These are phyloP conservation scores for Pochonia chlamydosporia DNA, from an alignment of 2,329 filamentous ascomycete genomes.

Conservation along the genomic window DNA sequence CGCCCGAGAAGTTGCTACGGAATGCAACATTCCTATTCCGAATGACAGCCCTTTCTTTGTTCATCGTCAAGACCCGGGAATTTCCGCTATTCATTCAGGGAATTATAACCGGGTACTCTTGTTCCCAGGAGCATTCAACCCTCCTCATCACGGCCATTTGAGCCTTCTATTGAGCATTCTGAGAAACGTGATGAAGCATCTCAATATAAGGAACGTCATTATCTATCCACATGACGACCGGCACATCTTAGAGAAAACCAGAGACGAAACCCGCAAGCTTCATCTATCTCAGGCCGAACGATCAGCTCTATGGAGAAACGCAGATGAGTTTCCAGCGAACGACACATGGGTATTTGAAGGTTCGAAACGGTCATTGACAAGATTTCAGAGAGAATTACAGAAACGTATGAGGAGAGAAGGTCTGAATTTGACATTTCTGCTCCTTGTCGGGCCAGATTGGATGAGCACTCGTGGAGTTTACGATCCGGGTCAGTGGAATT, in stretches of 20 bases:
- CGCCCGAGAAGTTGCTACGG: not conserved
- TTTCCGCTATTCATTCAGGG: not conserved
- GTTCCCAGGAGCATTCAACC: conserved; percentile 32
- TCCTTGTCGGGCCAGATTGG: conserved; percentile 19
- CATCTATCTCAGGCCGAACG: conserved; percentile 17
- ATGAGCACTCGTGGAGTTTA: conserved; percentile 9
- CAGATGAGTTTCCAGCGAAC: conserved; percentile 8
- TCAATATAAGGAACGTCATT: conserved; percentile 25
- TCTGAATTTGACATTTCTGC: conserved; percentile 16
- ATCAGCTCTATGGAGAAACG: conserved; percentile 19
- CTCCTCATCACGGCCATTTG: conserved; percentile 28
- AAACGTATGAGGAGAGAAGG: conserved; percentile 1
- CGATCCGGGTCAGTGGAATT: conserved; percentile 16
- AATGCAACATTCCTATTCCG: not conserved
- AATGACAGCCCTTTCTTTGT: conserved; percentile 2
- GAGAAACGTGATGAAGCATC: conserved; percentile 18
- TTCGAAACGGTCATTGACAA: conserved; percentile 11
- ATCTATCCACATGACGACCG: conserved; percentile 21
- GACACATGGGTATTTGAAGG: conserved; percentile 20
- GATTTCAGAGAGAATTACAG: conserved; percentile 11
- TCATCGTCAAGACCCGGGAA: not conserved
- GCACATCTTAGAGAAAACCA: conserved; percentile 17
- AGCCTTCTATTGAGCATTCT: conserved; percentile 24
- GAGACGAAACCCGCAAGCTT: conserved; percentile 6
- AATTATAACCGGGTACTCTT: conserved; percentile 23